Conservation (phyloP, 768 basidiomycete genomes). For the Solioccasus polychromus region DNA sequence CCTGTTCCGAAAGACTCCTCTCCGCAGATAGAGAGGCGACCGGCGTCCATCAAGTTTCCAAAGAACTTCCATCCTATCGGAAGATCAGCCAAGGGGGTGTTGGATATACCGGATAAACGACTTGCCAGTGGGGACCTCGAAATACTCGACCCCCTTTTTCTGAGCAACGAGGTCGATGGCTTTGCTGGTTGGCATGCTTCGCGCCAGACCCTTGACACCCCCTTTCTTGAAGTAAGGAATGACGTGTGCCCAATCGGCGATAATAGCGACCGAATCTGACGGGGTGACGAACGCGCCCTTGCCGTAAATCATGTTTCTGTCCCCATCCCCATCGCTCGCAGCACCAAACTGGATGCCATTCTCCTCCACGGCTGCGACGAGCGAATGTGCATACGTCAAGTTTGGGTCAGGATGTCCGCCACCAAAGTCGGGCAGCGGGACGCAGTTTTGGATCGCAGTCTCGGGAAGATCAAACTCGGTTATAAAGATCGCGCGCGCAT, state of each 20-base stretch:
- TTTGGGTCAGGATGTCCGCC: slow-evolving; percentile 99
- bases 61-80: slow-evolving; percentile 97
- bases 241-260: slow-evolving; percentile 91
- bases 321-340: slow-evolving; percentile 96
- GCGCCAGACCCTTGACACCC: slow-evolving; percentile 92
- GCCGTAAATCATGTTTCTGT: slow-evolving; percentile 99
- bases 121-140: slow-evolving; percentile 94
- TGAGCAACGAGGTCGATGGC: slow-evolving; percentile 96
- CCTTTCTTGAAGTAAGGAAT: slow-evolving; percentile 89
- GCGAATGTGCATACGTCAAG: slow-evolving; percentile 91
- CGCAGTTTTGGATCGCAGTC: slow-evolving; percentile 84
- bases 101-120: not conserved
- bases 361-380: slow-evolving; percentile 90
- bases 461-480: slow-evolving; percentile 77
- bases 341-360: slow-evolving; percentile 89
- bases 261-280: slow-evolving; percentile 96
- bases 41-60: slow-evolving; percentile 99
- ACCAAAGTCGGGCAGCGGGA: slow-evolving; percentile 92
- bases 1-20: slow-evolving; percentile 99
- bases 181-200: slow-evolving; percentile 96
- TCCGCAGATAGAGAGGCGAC: slow-evolving; percentile 94
- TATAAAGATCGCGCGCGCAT: slow-evolving; percentile 85
- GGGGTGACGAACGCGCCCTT: slow-evolving; percentile 98
- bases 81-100: not conserved
- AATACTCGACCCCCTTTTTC: slow-evolving; percentile 88